Evolutionary conservation across 805 yeast genomes (phyloP).

Genomic region (Yarrowia sp.): DNA sequence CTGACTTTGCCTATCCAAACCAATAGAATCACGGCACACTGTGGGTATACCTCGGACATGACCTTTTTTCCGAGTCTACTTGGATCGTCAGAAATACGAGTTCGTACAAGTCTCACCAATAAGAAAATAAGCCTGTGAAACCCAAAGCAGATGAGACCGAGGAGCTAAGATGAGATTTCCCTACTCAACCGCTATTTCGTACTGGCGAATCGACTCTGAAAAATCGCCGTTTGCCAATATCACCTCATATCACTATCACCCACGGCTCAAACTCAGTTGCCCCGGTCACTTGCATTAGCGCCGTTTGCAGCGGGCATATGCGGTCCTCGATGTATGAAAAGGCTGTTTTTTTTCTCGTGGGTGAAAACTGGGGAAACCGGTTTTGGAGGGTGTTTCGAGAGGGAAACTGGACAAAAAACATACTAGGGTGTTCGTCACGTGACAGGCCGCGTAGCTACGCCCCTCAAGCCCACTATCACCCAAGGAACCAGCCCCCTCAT

Average conservation of each 20-base stretch:
- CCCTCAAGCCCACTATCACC: not conserved
- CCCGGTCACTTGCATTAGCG: conserved; percentile 11
- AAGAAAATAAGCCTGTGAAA: no score
- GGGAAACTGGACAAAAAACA: no score
- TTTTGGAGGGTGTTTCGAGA: not conserved
- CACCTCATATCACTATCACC: not conserved
- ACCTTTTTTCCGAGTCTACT: not conserved
- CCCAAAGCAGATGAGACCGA: no score
- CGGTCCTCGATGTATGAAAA: conserved; percentile 23
- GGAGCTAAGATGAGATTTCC: no score
- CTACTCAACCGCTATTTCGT: no score
- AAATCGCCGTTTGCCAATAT: not conserved
- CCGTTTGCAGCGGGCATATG: conserved; percentile 23
- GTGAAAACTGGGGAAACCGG: not conserved
- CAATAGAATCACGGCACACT: not conserved
- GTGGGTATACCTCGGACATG: not conserved
- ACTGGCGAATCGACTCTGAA: no score
- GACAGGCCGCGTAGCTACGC: no score
- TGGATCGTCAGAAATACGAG: conserved; percentile 15
- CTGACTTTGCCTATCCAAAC: not conserved
- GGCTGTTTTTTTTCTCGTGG: not conserved
- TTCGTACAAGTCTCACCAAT: not conserved
- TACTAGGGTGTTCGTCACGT: no score
- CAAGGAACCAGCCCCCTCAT: not conserved
- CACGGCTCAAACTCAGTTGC: conserved; percentile 16